These are phyloP conservation scores for Leccinum variicolor DNA, from an alignment of 768 basidiomycete genomes.

Conservation along the genomic window DNA sequence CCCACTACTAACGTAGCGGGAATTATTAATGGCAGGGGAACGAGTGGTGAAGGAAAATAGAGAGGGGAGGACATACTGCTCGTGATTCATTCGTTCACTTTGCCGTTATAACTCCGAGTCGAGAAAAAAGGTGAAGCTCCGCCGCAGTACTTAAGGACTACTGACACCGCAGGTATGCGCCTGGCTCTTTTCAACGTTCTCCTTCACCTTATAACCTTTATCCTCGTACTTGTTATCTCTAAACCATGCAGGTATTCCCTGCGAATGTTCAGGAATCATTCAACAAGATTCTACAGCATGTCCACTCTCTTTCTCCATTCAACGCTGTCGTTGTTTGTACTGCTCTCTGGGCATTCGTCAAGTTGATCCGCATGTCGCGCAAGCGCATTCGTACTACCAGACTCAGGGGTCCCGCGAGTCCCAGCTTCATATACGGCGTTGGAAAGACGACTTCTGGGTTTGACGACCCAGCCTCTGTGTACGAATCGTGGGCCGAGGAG, in stretches of 20 bases:
- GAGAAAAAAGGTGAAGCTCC: too few relatives aligned
- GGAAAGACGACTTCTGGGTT: neutral
- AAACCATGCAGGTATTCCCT: neutral
- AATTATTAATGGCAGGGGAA: too few relatives aligned
- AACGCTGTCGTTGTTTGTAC: neutral
- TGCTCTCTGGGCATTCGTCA: neutral
- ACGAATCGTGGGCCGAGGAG: neutral
- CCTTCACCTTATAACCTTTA: too few relatives aligned
- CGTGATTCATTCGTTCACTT: too few relatives aligned
- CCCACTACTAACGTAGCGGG: too few relatives aligned
- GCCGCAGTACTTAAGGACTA: too few relatives aligned
- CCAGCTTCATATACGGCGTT: neutral
- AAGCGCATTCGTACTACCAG: neutral
- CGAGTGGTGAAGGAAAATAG: too few relatives aligned
- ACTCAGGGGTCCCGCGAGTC: neutral
- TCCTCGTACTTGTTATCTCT: too few relatives aligned
- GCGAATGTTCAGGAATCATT: neutral
- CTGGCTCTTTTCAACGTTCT: too few relatives aligned
- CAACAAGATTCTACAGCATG: neutral
- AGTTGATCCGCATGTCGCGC: neutral
- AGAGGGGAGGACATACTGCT: too few relatives aligned
- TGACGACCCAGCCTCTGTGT: neutral
- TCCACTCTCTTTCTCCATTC: neutral
- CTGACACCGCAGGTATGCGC: too few relatives aligned
- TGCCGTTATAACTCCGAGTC: too few relatives aligned